Conservation (phyloP, 1,139 yeast genomes). For the Yamadazyma conglobata region DNA sequence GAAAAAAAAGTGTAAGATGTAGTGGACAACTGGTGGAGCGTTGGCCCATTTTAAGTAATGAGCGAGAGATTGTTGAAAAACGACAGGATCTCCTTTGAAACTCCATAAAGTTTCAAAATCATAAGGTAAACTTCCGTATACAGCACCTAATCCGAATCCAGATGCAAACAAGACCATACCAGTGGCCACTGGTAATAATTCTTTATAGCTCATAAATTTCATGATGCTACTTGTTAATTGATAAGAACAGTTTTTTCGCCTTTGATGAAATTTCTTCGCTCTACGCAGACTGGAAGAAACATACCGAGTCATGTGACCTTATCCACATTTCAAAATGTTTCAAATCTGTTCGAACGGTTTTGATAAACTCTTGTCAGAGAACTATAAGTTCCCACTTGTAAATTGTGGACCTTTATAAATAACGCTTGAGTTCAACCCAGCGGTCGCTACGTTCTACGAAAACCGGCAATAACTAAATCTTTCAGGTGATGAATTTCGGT, state of each 20-base stretch:
- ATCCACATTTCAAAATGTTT: too few species aligned
- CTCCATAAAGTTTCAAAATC: conserved; percentile 76
- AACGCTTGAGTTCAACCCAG: too few species aligned
- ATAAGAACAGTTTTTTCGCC: background rate
- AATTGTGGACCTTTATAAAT: too few species aligned
- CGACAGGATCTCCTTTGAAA: conserved; percentile 45
- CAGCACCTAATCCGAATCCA: conserved; percentile 75
- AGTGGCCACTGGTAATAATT: conserved; percentile 49
- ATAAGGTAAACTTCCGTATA: conserved; percentile 78
- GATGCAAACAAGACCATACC: conserved; percentile 48
- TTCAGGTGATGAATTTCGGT: too few species aligned
- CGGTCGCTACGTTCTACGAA: too few species aligned
- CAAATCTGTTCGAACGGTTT: too few species aligned
- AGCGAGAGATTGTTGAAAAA: conserved; percentile 57
- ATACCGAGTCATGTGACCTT: too few species aligned
- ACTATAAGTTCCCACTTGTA: too few species aligned
- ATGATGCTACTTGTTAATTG: too few species aligned
- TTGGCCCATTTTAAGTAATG: conserved; percentile 76
- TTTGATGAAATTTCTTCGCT: background rate
- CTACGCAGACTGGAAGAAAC: too few species aligned
- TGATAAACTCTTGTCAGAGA: too few species aligned
- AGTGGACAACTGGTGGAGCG: conserved; percentile 57
- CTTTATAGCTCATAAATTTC: conserved; percentile 35
- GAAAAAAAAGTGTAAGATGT: conserved; percentile 58
- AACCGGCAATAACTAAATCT: too few species aligned